These are phyloP conservation scores for Zygnema cylindricum DNA, from an alignment of 139 green algal genomes.

Conservation along the genomic window DNA sequence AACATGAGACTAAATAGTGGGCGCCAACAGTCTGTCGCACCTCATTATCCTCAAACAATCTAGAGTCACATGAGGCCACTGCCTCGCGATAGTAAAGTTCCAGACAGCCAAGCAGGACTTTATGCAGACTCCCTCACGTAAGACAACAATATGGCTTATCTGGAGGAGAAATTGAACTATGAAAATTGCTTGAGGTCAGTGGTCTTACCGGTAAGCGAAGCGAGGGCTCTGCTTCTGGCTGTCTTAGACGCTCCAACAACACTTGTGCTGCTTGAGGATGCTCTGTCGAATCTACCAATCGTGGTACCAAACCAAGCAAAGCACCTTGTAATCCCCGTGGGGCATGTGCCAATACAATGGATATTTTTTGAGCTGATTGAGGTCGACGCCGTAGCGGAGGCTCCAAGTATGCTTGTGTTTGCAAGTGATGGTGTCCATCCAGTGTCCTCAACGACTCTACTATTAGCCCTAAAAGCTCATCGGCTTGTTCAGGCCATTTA, in stretches of 20 bases:
- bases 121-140: no score
- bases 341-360: conserved; percentile 58
- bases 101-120: no score
- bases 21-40: no score
- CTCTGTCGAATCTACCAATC: conserved; percentile 54
- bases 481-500: conserved; percentile 59
- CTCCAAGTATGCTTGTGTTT: conserved; percentile 22
- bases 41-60: no score
- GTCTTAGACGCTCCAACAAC: conserved; percentile 43
- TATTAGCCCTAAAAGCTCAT: conserved; percentile 67
- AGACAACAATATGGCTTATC: no score
- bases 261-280: conserved; percentile 34
- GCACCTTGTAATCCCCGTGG: conserved; percentile 64
- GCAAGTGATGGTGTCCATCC: conserved; percentile 42
- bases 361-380: conserved; percentile 56
- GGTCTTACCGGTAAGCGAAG: conserved; percentile 36
- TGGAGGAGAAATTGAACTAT: no score
- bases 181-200: no score
- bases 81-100: no score
- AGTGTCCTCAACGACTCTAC: conserved; percentile 62
- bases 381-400: conserved; percentile 40
- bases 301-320: conserved; percentile 67
- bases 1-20: no score
- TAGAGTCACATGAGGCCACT: no score
- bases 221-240: conserved; percentile 24